Percentiles rank a stretch among this genome's conserved stretches.
phyloP scores from a whole-genome alignment of 495 filamentous ascomycete genomes.

The Evansstolkia leycettana region DNA sequence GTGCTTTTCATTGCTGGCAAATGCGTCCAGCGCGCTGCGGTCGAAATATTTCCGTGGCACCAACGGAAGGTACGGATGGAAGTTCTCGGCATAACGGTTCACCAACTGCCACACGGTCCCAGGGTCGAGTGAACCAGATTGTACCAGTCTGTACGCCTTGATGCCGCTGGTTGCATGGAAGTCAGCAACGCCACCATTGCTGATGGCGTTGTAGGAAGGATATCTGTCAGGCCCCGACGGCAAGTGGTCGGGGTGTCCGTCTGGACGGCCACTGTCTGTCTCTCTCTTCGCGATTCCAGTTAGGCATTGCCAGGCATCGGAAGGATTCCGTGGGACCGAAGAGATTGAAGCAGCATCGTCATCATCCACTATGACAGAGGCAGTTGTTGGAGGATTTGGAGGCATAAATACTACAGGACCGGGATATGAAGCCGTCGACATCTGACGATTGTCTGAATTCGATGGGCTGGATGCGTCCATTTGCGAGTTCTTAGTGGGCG shows the following conservation, averaged over 20 bases:
- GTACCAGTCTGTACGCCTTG: constrained; percentile 38
- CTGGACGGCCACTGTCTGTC: constrained; percentile 9
- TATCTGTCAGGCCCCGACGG: constrained; percentile 12
- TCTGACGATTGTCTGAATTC: constrained; percentile 15
- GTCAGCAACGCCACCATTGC: constrained; percentile 16
- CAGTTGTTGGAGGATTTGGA: constrained; percentile 18
- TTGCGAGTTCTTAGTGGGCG: constrained; percentile 16
- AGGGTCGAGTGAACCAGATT: constrained; percentile 34
- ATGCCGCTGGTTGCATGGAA: constrained; percentile 22
- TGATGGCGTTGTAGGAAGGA: constrained; percentile 17
- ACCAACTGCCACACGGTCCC: constrained; percentile 39
- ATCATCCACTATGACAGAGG: constrained; percentile 21
- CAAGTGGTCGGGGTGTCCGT: constrained; percentile 10
- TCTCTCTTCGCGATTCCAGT: constrained; percentile 28
- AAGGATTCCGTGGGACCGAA: constrained; percentile 32
- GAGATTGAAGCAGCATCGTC: constrained; percentile 29
- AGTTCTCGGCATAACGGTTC: constrained; percentile 39
- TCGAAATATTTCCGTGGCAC: constrained; percentile 44
- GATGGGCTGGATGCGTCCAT: constrained; percentile 16
- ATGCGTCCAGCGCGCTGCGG: constrained; percentile 31
- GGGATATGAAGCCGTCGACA: constrained; percentile 18
- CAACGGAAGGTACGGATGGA: constrained; percentile 51
- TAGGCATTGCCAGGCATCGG: constrained; percentile 38
- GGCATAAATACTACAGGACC: constrained; percentile 27
- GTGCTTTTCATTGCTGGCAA: constrained; percentile 41